Base-by-base conservation (phyloP, 768 basidiomycete species). In the Xerocomus brunneocitrinus region DNA sequence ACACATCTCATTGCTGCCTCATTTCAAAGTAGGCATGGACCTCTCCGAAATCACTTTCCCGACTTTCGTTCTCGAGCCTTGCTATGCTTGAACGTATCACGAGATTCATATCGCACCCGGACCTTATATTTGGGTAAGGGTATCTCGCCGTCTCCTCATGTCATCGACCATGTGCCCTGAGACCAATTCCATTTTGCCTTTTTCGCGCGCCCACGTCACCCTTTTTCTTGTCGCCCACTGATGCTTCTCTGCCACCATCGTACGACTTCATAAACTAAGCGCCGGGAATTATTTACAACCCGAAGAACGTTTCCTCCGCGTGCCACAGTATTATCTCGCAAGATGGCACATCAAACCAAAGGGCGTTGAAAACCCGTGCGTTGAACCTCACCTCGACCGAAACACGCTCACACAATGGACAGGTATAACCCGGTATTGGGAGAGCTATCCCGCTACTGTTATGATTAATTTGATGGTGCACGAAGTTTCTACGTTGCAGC, bases 341-440 rank as follows among this genome's bases (percentile, higher is more conserved):
- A 97, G 97, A 24, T 99, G 97, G 97, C 97, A 98, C 72, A 95
- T 98, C 75, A 98, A 98, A 72, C 95, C 97, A 60, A 95, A n/a
- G 74, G 97, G 94, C 49, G 95, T 98, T 55, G 98, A 99, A 87
- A 99, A 99, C 74, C 95, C 95, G 83, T 94, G 64, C 72, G 89
- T 76, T 34, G 39, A 27, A 27, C 22, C n/a, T 5, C 39, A 28
- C 3, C 36, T 28, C 24, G 10, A 0, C 25, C 12, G 19, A 46
- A 47, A 50, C 44, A 41, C 42, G 45, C 54, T 58, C 49, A 56
- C 6, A 16, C 31, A 27, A 44, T 43, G 9, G 52, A 16, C 66
- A 92, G 91, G n/a, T n/a, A n/a, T n/a, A n/a, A n/a, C n/a, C n/a
- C n/a, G n/a, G 81, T 97, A 16, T 83, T 98, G 9, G 97, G 97